Evolutionary conservation across 192 early-diverging fungal species (phyloP), one percentile per base, ranked within the genome.

Genomic region (Coemansia nantahalensis): DNA sequence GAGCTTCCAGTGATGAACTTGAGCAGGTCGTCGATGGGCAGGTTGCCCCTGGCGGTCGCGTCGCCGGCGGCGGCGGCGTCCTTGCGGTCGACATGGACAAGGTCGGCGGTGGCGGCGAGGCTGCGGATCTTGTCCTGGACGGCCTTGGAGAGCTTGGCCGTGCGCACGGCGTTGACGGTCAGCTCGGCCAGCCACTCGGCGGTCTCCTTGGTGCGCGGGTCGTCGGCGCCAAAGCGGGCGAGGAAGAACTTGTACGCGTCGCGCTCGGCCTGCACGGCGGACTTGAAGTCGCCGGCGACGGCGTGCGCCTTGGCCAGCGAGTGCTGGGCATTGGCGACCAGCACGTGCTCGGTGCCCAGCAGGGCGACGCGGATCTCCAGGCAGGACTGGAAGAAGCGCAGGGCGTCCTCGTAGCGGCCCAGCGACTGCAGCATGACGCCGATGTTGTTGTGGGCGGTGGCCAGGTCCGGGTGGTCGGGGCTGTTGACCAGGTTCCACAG

Each of bases 401-500:
- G 60, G 36, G 85, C 77, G 8, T 59, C 72, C 16, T 79, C 73
- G 42, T 80, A 83, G 48, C 84, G 79, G 24, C 79, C 71, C 34
- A 86, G 64, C 28, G 83, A 82, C 65, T 90, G 84, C 28, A 93
- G 58, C 84, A 90, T 90, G 33, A 89, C 81, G 38, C 86, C 88
- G 22, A 74, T 65, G 45, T 70, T 73, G 56, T 49, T 69, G 40
- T 88, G 83, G 1, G 86, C 87, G n/a, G 91, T 90, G 18, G 92
- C 86, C 33, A 87, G 79, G 44, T 98, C 91, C 9, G 91, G 87
- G 69, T 93, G 90, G 41, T 77, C 78, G 19, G 75, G 64, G 60
- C 83, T 86, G 59, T 81, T 85, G 33, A 94, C 79, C 51, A 95
- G 61, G 51, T 88, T 75, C 87, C 89, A 89, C 45, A 86, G 83